Conservation (phyloP, 768 basidiomycete genomes). For the Lyophyllum atratum region DNA sequence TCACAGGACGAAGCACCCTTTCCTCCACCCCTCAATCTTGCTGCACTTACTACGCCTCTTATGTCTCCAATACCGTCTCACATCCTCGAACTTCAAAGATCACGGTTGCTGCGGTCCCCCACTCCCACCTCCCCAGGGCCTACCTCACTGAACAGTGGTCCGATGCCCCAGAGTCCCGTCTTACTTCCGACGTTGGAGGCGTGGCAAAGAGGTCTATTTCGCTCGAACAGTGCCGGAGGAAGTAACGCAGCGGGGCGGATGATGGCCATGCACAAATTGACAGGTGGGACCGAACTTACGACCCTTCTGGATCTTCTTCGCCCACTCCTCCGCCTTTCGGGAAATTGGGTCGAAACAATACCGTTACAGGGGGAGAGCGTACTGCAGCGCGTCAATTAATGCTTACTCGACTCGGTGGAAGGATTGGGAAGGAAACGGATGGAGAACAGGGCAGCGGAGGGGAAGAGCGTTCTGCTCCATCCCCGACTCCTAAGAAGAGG, state of each 20-base stretch:
- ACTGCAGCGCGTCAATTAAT: conserved; percentile 70
- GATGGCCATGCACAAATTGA: conserved; percentile 84
- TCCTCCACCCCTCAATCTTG: conserved; percentile 33
- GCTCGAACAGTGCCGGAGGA: conserved; percentile 90
- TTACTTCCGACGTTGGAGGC: conserved; percentile 74
- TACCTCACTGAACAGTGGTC: conserved; percentile 62
- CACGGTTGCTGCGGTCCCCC: conserved; percentile 51
- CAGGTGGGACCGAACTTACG: conserved; percentile 71
- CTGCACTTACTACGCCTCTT: conserved; percentile 41
- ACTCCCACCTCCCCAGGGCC: conserved; percentile 56
- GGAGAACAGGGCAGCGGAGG: conserved; percentile 62
- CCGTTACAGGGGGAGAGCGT: conserved; percentile 81
- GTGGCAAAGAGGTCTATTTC: conserved; percentile 75
- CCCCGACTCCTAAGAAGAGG: conserved; percentile 55
- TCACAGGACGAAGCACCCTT: conserved; percentile 64
- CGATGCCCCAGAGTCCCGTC: conserved; percentile 65
- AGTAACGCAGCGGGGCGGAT: conserved; percentile 60
- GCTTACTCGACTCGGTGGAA: conserved; percentile 62
- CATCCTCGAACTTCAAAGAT: conserved; percentile 54
- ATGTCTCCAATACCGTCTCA: conserved; percentile 55
- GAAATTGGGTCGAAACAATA: conserved; percentile 70
- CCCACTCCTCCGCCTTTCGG: conserved; percentile 44
- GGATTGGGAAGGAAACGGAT: conserved; percentile 61
- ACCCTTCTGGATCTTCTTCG: conserved; percentile 57
- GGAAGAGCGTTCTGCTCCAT: conserved; percentile 50